Base-by-base conservation (phyloP, 2,329 filamentous ascomycete genomes). In the Diaporthe capsici region DNA sequence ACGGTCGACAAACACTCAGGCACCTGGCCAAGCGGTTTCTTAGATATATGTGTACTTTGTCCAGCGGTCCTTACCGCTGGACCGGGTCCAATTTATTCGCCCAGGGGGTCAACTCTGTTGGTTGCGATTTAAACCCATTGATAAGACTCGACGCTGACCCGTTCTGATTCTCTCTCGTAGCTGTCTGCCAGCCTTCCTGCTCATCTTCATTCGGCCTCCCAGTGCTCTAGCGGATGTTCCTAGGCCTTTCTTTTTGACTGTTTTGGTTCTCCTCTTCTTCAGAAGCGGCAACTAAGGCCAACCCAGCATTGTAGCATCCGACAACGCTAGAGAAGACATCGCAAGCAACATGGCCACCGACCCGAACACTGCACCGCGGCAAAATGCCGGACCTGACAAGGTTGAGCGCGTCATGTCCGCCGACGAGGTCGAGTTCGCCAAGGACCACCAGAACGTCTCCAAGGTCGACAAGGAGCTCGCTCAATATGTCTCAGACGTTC, bases 391-490 rank as follows among this genome's bases (percentile, higher is more conserved):
- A 15, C 73, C 60, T 31, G 67, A 74, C 57, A 71, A 76, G 60
- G 65, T 61, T n/a, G 77, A 77, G 31, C 77, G 76, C 6, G 72
- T 71, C 28, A 44, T 75, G 51, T 77, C 78, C 10, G 71, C 73
- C 20, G 83, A 86, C 34, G 80, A 85, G 61, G 81, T 85, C 37
- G 85, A 76, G 34, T 75, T 75, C 37, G 55, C 70, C 34, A 76
- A 75, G 72, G 89, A 90, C 72, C 85, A 88, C 71, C 86, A 89
- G 76, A 86, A 93, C 75, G 83, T 83, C 60, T 81, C 81, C 47
- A 82, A 80, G 57, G 88, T 95, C 73, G 94, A 95, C 83, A 87
- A 89, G 73, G 94, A 95, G 84, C 86, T 95, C 51, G 92, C 92
- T 68, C 89, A 92, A 81, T 95, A 95, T 84, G 90, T 91, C 39